Base-by-base conservation (phyloP, 805 yeast species). In the Yamadazyma akitaensis region DNA sequence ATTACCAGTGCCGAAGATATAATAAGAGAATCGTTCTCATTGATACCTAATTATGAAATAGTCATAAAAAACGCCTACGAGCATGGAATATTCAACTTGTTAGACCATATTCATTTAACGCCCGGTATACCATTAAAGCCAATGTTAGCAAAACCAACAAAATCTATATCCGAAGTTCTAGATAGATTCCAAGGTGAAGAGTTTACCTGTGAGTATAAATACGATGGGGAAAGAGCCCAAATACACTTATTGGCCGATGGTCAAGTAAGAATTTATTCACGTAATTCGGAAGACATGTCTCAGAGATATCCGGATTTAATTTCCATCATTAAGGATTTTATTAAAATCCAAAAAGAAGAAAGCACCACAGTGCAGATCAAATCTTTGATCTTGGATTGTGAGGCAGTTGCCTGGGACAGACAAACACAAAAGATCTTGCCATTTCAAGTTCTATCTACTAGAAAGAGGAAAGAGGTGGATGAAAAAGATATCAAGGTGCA, bases 151-250 rank as follows among this genome's bases (percentile, higher is more conserved):
- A 94, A 92, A 61, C 99, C 99, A 2, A 92, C 98, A 0, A 92
- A 94, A 60, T 80, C 97, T 1, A 84, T 94, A 31, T 79, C 86
- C n/a, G 99, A 94, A 61, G 88, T 94, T 1, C 73, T 94, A 50
- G 96, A 94, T 62, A 73, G 96, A 47, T 91, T 94, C 62, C 86
- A 85, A 53, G 89, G 84, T 39, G 85, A 84, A 54, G 80, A 80
- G 48, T 94, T 94, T 60, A 91, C 97, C 0, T 92, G 97, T 63
- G 99, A 94, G 63, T 94, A 91, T 68, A 94, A 94, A 60, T 94
- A 94, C 59, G 99, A 94, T 63, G 99, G 99, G 38, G 99, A 94
- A 67, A 79, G 99, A 57, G 98, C 98, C 0, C 99, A 94, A 63
- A 84, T 94, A 10, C 99, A 94, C 64, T 64, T 85, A 25, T 64